Conservation (phyloP, 2,329 filamentous ascomycete genomes). For the Peltaster fructicola region DNA sequence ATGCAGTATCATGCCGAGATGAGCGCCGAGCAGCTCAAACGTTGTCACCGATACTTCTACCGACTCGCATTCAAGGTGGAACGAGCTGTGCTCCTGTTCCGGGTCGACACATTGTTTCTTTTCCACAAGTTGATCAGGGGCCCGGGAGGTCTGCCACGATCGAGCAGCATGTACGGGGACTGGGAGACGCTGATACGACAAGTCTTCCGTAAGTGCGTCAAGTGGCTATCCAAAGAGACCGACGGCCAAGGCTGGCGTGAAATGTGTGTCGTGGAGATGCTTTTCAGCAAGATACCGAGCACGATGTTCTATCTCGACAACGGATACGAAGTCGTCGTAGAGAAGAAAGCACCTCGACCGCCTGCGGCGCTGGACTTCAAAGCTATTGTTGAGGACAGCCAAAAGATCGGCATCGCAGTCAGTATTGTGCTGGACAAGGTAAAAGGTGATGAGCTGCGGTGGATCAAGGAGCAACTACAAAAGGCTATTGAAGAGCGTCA, state of each 20-base stretch:
- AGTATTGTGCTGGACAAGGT: constrained; percentile 64
- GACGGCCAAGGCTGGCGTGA: constrained; percentile 55
- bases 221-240: constrained; percentile 41
- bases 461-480: constrained; percentile 57
- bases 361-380: constrained; percentile 75
- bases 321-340: constrained; percentile 65
- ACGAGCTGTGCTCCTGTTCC: constrained; percentile 70
- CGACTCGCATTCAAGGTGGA: constrained; percentile 90
- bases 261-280: constrained; percentile 62
- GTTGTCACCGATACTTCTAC: constrained; percentile 86
- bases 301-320: constrained; percentile 81
- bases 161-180: constrained; percentile 53
- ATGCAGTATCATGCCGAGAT: constrained; percentile 68
- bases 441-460: constrained; percentile 57
- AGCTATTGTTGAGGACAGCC: constrained; percentile 45
- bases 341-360: constrained; percentile 46
- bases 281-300: constrained; percentile 79
- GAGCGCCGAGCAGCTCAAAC: constrained; percentile 63
- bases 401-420: constrained; percentile 58
- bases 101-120: constrained; percentile 75
- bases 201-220: constrained; percentile 62
- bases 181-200: constrained; percentile 84
- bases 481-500: constrained; percentile 55
- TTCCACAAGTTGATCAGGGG: constrained; percentile 88
- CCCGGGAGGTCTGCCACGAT: constrained; percentile 53